Evolutionary conservation across 495 filamentous ascomycete genomes (phyloP).

Genomic region (Hypomontagnella submonticulosa): DNA sequence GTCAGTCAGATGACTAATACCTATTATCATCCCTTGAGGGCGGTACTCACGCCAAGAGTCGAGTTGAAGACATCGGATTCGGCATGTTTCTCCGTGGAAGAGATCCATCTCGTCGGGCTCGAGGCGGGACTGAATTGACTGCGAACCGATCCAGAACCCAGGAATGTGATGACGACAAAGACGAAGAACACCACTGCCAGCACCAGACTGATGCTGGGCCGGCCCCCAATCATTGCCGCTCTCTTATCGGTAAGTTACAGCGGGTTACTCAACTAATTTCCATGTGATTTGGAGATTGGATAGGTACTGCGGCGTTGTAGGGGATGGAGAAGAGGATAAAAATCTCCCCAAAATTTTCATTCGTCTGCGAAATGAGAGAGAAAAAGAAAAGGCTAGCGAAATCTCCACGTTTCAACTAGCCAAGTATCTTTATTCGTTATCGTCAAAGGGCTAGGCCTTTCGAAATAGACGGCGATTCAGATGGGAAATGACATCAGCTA

Average conservation of each 20-base stretch:
- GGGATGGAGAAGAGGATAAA: background rate
- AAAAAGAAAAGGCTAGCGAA: slow-evolving; percentile 9
- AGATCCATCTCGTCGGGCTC: slow-evolving; percentile 12
- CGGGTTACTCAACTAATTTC: background rate
- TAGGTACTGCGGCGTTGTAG: too few species aligned
- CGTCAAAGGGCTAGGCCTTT: slow-evolving; percentile 14
- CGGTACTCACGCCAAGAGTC: slow-evolving; percentile 33
- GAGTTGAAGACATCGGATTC: slow-evolving; percentile 32
- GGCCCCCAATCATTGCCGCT: slow-evolving; percentile 27
- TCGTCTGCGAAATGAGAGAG: background rate
- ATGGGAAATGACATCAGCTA: slow-evolving; percentile 22
- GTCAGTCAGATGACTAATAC: background rate
- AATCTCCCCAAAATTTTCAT: background rate
- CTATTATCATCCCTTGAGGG: background rate
- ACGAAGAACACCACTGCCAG: slow-evolving; percentile 16
- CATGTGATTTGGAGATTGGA: background rate
- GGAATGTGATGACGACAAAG: slow-evolving; percentile 16
- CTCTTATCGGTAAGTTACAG: slow-evolving; percentile 1
- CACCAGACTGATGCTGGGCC: slow-evolving; percentile 23
- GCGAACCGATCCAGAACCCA: slow-evolving; percentile 21
- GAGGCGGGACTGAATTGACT: slow-evolving; percentile 19
- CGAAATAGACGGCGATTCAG: background rate
- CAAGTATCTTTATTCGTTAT: background rate
- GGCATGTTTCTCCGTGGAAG: slow-evolving; percentile 10
- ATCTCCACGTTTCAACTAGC: slow-evolving; percentile 11